A percentile compares a stretch with the other conserved stretches of the same genome.
Conservation (phyloP, 331 rosid genomes). For the Stylosanthes scabra region DNA sequence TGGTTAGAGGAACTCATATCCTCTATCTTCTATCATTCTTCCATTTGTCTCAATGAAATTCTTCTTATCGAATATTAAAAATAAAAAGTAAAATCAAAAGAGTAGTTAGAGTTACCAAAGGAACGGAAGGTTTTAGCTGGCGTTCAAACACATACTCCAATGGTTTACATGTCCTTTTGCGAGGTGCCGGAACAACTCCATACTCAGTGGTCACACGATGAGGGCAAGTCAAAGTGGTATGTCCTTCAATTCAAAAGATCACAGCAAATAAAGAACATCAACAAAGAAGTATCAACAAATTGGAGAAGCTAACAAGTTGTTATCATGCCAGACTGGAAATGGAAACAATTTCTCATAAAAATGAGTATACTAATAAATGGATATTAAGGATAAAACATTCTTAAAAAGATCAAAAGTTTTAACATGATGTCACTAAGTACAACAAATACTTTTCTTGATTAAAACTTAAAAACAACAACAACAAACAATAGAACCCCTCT, state of each 20-base stretch:
- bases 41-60: neutral
- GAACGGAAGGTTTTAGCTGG: slow-evolving; percentile 66
- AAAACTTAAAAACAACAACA: neutral
- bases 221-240: slow-evolving; percentile 91
- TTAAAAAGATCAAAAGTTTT: neutral
- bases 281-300: neutral
- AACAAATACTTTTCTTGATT: neutral
- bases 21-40: too few species aligned
- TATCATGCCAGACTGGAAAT: neutral
- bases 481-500: neutral
- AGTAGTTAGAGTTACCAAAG: slow-evolving; percentile 52
- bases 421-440: neutral
- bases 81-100: neutral
- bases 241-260: slow-evolving; percentile 65
- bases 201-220: slow-evolving; percentile 81
- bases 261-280: slow-evolving; percentile 7
- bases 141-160: slow-evolving; percentile 84
- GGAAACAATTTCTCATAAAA: neutral
- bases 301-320: slow-evolving; percentile 8
- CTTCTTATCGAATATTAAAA: neutral
- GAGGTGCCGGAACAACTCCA: slow-evolving; percentile 90
- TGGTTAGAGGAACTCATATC: too few species aligned
- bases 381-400: neutral
- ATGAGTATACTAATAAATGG: neutral
- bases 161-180: slow-evolving; percentile 58